A percentile compares a stretch with the other conserved stretches of the same genome.
Evolutionary conservation across 805 yeast genomes (phyloP).

Genomic region (Yamadazyma phyllophila): DNA sequence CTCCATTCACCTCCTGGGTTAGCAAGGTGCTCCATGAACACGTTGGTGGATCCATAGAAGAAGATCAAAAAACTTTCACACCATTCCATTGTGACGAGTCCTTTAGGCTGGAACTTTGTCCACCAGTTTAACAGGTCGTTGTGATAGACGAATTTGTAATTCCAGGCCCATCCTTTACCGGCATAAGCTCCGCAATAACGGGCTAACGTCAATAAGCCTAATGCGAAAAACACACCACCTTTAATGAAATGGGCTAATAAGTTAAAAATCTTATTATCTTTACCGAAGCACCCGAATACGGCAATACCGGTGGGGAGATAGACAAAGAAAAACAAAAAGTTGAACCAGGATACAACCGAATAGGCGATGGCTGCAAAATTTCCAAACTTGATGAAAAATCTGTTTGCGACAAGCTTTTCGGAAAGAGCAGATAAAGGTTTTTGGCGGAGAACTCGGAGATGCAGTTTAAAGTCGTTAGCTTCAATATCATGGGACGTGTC

Average conservation of each 20-base stretch:
- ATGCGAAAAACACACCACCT: constrained; percentile 80
- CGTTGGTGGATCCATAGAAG: constrained; percentile 85
- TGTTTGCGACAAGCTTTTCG: background rate
- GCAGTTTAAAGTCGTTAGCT: constrained; percentile 5
- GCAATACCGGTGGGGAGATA: constrained; percentile 63
- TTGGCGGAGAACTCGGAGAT: background rate
- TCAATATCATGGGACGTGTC: constrained; percentile 14
- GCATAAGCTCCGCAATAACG: constrained; percentile 83
- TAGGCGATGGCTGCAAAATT: constrained; percentile 31
- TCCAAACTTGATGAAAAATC: constrained; percentile 21
- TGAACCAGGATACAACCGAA: constrained; percentile 57
- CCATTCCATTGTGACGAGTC: constrained; percentile 77
- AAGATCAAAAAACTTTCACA: constrained; percentile 77
- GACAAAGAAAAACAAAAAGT: constrained; percentile 57
- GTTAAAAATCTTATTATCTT: constrained; percentile 67
- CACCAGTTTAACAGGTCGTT: constrained; percentile 26
- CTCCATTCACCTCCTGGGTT: constrained; percentile 77
- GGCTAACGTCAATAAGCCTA: constrained; percentile 79
- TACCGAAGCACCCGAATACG: constrained; percentile 67
- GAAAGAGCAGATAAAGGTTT: background rate
- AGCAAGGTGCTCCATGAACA: constrained; percentile 82
- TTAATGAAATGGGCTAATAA: constrained; percentile 93
- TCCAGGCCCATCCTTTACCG: constrained; percentile 90
- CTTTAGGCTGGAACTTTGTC: constrained; percentile 39
- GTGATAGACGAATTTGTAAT: constrained; percentile 37